Percentiles rank a stretch among this genome's conserved stretches.
Evolutionary conservation across 176 grass and related monocot genomes (phyloP).

Genomic region (Panicum miliaceum): DNA sequence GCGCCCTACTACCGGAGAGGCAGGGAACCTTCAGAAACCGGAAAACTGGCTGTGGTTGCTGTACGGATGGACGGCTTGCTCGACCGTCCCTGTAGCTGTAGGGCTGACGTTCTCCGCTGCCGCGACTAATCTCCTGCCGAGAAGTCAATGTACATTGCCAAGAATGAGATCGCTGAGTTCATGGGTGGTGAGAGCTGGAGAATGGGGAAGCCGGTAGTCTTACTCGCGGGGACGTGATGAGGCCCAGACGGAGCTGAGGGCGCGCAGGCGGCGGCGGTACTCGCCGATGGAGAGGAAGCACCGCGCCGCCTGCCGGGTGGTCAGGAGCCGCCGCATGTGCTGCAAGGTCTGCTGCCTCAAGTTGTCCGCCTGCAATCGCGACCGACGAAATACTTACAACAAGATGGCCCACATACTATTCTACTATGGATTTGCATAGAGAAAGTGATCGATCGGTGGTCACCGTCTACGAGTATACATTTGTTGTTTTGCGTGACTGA

Average conservation of each 20-base stretch:
- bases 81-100: slow-evolving; percentile 54
- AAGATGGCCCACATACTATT: slow-evolving; percentile 46
- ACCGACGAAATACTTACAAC: no score
- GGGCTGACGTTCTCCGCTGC: slow-evolving; percentile 52
- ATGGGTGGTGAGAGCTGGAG: not conserved
- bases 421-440: slow-evolving; percentile 56
- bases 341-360: slow-evolving; percentile 86
- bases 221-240: slow-evolving; percentile 82
- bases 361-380: slow-evolving; percentile 73
- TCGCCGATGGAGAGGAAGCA: slow-evolving; percentile 85
- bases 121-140: slow-evolving; percentile 40
- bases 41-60: slow-evolving; percentile 67
- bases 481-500: slow-evolving; percentile 22
- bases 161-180: not conserved
- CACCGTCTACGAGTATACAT: not conserved
- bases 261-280: slow-evolving; percentile 78
- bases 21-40: slow-evolving; percentile 46
- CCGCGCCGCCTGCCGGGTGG: slow-evolving; percentile 68
- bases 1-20: slow-evolving; percentile 8
- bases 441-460: slow-evolving; percentile 49
- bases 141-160: not conserved
- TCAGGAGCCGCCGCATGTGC: slow-evolving; percentile 69
- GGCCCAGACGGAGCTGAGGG: slow-evolving; percentile 91
- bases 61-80: slow-evolving; percentile 46
- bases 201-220: not conserved